Percentiles rank a stretch among this genome's conserved stretches.
Conservation (phyloP, 495 filamentous ascomycete species). For the Aspergillus affinis region DNA sequence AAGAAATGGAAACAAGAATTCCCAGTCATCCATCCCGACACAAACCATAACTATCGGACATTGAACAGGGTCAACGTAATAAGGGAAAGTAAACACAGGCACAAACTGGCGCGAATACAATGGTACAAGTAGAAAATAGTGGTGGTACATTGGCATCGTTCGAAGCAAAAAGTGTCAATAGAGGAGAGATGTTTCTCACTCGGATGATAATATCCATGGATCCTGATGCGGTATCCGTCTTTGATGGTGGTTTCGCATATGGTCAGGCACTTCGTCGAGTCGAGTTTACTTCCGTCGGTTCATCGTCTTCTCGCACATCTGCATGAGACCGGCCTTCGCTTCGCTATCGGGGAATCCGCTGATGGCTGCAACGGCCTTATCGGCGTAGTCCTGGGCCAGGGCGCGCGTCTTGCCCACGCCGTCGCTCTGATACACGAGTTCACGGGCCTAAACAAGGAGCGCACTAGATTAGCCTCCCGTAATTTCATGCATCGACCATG, state of each 20-base stretch:
- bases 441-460: conserved; percentile 62
- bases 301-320: conserved; percentile 92
- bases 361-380: conserved; percentile 84
- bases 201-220: background rate
- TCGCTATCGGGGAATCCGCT: conserved; percentile 83
- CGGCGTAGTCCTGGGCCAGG: conserved; percentile 84
- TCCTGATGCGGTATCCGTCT: background rate
- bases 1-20: background rate
- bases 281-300: conserved; percentile 74
- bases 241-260: background rate
- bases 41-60: background rate
- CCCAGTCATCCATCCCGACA: background rate
- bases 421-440: conserved; percentile 76
- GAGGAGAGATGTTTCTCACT: background rate
- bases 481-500: background rate
- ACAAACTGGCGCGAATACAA: background rate
- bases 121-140: background rate
- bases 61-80: background rate
- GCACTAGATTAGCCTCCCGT: background rate
- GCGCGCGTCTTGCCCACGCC: conserved; percentile 88
- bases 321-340: conserved; percentile 83
- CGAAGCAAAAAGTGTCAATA: no score
- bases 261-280: background rate
- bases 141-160: background rate
- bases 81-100: background rate